Evolutionary conservation across 1,139 yeast genomes (phyloP).

Genomic region (Protomyces pachydermus): DNA sequence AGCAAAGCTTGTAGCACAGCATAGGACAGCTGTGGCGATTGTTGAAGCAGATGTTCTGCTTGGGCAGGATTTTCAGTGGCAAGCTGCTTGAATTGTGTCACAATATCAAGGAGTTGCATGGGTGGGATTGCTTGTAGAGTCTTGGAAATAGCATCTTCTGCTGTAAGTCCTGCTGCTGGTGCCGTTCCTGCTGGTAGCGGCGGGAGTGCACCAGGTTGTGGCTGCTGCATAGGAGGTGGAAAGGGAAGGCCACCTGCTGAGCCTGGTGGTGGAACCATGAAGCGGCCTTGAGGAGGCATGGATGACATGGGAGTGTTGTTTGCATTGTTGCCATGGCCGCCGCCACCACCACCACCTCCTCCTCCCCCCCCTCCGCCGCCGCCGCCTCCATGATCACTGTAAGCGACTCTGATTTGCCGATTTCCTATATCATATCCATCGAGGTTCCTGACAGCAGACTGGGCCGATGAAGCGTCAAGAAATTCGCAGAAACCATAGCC

Average conservation of each 20-base stretch:
- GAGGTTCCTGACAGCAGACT: conserved; percentile 83
- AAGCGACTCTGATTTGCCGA: conserved; percentile 67
- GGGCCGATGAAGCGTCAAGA: conserved; percentile 63
- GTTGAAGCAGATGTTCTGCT: conserved; percentile 58
- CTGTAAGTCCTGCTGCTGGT: conserved; percentile 47
- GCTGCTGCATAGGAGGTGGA: conserved; percentile 17
- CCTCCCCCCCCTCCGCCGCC: conserved; percentile 1
- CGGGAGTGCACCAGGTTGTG: conserved; percentile 22
- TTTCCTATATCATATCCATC: conserved; percentile 75
- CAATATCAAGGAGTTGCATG: conserved; percentile 50
- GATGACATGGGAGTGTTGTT: conserved; percentile 31
- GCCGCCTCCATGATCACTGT: conserved; percentile 29
- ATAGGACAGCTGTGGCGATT: conserved; percentile 73
- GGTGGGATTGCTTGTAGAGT: conserved; percentile 57
- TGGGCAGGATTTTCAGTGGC: conserved; percentile 57
- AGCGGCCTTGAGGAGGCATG: conserved; percentile 15
- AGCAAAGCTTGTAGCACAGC: conserved; percentile 75
- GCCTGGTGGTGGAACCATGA: conserved; percentile 29
- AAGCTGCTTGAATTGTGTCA: conserved; percentile 63
- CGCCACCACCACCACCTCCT: neutral
- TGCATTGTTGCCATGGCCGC: conserved; percentile 40
- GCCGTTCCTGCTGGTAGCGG: conserved; percentile 30
- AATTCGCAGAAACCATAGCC: conserved; percentile 85
- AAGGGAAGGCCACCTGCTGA: conserved; percentile 26
- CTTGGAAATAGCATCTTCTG: conserved; percentile 58